Percentiles rank a stretch among this genome's conserved stretches.
Conservation (phyloP, 345 rosid species). For the Balakata baccata region DNA sequence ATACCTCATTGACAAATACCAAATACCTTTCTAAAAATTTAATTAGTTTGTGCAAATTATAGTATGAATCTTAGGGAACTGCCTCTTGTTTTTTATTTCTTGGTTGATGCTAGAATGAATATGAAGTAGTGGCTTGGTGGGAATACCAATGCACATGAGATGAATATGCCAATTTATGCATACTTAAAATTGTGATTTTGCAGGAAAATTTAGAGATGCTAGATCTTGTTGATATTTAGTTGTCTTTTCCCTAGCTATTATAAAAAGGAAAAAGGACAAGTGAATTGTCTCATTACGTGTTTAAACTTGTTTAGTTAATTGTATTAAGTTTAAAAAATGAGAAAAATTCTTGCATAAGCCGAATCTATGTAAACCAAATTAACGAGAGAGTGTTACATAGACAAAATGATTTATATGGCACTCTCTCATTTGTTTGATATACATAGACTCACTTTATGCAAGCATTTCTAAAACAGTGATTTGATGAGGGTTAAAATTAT, state of each 20-base stretch:
- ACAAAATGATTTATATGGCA: too few relatives aligned
- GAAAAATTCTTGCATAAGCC: too few relatives aligned
- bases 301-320: background rate
- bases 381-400: too few relatives aligned
- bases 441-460: too few relatives aligned
- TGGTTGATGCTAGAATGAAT: background rate
- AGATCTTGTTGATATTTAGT: slow-evolving; percentile 16
- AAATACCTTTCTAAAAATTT: background rate
- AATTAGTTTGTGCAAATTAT: background rate
- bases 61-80: background rate
- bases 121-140: background rate
- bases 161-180: slow-evolving; percentile 10
- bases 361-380: too few relatives aligned
- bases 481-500: background rate
- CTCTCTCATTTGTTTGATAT: too few relatives aligned
- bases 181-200: background rate
- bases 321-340: background rate
- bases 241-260: background rate
- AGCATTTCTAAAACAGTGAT: too few relatives aligned
- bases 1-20: slow-evolving; percentile 8
- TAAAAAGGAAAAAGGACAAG: background rate
- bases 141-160: slow-evolving; percentile 5
- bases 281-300: slow-evolving; percentile 4
- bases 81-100: background rate
- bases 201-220: background rate